Conservation (phyloP, 2,329 filamentous ascomycete genomes). For the Colletotrichum lindemuthianum region DNA sequence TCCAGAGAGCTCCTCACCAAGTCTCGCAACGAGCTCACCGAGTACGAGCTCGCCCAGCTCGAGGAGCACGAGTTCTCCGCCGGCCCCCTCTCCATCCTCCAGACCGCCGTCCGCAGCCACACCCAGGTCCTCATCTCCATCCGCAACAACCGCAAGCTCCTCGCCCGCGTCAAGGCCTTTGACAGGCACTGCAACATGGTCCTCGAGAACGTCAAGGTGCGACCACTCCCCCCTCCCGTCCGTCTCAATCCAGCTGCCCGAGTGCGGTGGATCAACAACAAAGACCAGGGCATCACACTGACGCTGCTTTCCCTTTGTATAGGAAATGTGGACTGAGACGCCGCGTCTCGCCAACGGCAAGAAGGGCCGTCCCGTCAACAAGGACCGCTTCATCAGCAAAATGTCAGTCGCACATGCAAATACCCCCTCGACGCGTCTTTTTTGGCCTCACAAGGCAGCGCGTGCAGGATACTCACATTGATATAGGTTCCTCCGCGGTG, state of each 20-base stretch:
- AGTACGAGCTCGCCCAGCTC: constrained; percentile 87
- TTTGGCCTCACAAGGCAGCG: not conserved
- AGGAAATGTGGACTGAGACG: constrained; percentile 99
- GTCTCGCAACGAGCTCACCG: constrained; percentile 89
- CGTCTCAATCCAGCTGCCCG: not conserved
- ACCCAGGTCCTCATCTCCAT: constrained; percentile 96
- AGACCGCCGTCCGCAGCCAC: constrained; percentile 94
- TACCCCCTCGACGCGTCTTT: constrained; percentile 12
- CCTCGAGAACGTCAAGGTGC: constrained; percentile 79
- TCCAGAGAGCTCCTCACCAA: constrained; percentile 87
- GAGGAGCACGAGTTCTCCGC: constrained; percentile 66
- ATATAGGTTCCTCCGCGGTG: constrained; percentile 82
- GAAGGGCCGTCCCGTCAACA: constrained; percentile 91
- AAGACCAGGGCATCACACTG: constrained; percentile 3
- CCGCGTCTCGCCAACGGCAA: constrained; percentile 84
- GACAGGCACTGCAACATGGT: constrained; percentile 99
- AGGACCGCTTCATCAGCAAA: constrained; percentile 98
- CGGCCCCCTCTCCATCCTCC: constrained; percentile 82
- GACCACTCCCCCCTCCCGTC: not conserved
- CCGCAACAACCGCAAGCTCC: constrained; percentile 97
- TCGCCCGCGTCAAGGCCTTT: constrained; percentile 97
- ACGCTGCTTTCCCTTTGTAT: not conserved
- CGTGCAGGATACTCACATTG: constrained; percentile 4
- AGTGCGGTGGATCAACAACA: not conserved
- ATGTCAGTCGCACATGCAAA: constrained; percentile 70